A percentile compares a stretch with the other conserved stretches of the same genome.
Evolutionary conservation across 352 stramenopile species (phyloP).

Genomic region (Globisporangium orthogonon): DNA sequence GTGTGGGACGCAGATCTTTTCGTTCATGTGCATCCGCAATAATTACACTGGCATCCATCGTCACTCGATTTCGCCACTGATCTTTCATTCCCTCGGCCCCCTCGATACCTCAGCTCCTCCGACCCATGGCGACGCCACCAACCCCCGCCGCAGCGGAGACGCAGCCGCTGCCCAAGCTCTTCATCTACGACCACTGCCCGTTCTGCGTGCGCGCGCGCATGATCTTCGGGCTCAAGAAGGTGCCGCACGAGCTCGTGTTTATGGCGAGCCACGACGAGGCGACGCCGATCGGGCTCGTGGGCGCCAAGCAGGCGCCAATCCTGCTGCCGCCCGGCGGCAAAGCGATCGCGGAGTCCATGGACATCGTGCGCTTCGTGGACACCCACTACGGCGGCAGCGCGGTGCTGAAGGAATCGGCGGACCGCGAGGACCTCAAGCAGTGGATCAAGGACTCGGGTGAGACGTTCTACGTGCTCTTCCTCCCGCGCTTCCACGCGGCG

Average conservation of each 20-base stretch:
- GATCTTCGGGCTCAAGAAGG: slow-evolving; percentile 42
- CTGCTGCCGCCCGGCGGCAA: slow-evolving; percentile 19
- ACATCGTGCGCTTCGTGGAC: slow-evolving; percentile 45
- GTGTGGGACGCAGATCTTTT: too few species aligned
- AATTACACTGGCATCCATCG: too few species aligned
- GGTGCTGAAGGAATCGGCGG: slow-evolving; percentile 24
- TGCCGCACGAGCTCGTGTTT: slow-evolving; percentile 29
- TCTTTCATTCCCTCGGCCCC: too few species aligned
- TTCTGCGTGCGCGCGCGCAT: slow-evolving; percentile 37
- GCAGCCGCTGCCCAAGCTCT: slow-evolving; percentile 22
- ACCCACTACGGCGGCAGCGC: slow-evolving; percentile 21
- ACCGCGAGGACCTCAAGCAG: slow-evolving; percentile 32
- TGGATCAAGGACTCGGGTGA: slow-evolving; percentile 42
- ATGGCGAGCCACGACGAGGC: slow-evolving; percentile 37
- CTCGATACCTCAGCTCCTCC: too few species aligned
- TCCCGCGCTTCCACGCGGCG: slow-evolving; percentile 39
- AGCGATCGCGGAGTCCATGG: slow-evolving; percentile 30
- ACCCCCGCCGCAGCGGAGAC: neutral
- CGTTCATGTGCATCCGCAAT: too few species aligned
- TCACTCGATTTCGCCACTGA: too few species aligned
- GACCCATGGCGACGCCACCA: too few species aligned
- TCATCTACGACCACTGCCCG: slow-evolving; percentile 44
- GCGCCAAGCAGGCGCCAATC: slow-evolving; percentile 32
- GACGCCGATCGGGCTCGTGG: slow-evolving; percentile 30
- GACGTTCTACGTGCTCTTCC: slow-evolving; percentile 31